Base-by-base conservation (phyloP, 108 stramenopile species). In the Licmophora abbreviata region DNA sequence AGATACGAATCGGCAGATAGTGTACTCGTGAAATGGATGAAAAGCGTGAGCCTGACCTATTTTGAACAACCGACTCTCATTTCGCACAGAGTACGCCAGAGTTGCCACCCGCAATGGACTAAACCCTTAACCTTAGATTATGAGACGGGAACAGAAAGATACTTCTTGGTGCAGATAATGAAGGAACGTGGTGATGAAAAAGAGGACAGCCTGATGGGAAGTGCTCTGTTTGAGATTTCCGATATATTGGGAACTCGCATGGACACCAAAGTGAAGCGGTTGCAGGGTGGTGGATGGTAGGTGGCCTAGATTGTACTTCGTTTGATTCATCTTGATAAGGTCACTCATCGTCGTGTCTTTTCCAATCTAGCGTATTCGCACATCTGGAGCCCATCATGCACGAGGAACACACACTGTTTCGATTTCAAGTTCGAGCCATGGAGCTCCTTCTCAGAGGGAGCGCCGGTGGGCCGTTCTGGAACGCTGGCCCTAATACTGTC, bases 171-270 rank as follows among this genome's bases (percentile, higher is more conserved):
- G 9, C 43, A 51, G 11, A 48, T 73, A n/a, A n/a, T n/a, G n/a
- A n/a, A n/a, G n/a, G 61, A 36, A n/a, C 59, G 49, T 9, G 36
- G 20, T 1, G 27, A 22, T 14, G 4, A 44, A 1, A 26, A 29
- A 1, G 24, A 15, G 15, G 59, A 40, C 25, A 25, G 18, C 5
- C 5, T 20, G 44, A 10, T 35, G 20, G 38, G 18, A 22, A 35
- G 3, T n/a, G 72, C 70, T 1, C 48, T 73, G 23, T 84, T 73
- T 68, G 82, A 84, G 55, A 48, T 84, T 48, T 69, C 76, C 3
- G 76, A 75, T 46, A 69, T 84, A 51, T 56, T 84, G 37, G 77
- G 76, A 1, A 58, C 66, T 27, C 59, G 48, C 18, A 66, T 68
- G 32, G 35, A 56, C 22, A 64, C 54, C 47, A 73, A 74, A 41